Conservation (phyloP, 192 early-diverging fungal species). For the Phycomyces blakesleeanus region DNA sequence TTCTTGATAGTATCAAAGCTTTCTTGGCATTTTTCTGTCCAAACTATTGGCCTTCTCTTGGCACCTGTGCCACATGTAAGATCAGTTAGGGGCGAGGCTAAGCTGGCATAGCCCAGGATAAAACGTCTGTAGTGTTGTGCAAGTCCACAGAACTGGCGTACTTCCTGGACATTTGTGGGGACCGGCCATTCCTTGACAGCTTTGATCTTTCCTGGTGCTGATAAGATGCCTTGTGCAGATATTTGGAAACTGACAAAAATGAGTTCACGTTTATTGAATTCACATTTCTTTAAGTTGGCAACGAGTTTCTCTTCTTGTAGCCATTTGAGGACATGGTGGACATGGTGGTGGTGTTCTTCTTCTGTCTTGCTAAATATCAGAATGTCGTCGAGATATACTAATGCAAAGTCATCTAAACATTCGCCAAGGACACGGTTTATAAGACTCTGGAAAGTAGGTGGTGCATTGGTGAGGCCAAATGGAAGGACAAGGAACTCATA, state of each 20-base stretch:
- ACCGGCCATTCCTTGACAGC: slow-evolving; percentile 18
- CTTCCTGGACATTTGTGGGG: slow-evolving; percentile 9
- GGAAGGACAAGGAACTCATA: slow-evolving; percentile 24
- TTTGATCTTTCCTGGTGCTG: slow-evolving; percentile 23
- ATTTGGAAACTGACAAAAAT: slow-evolving; percentile 28
- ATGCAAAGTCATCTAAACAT: not conserved
- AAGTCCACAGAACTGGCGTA: slow-evolving; percentile 18
- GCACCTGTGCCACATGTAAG: not conserved
- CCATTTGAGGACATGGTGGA: slow-evolving; percentile 2
- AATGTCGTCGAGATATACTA: slow-evolving; percentile 48
- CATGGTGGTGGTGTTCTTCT: slow-evolving; percentile 35
- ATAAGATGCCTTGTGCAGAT: too few relatives aligned
- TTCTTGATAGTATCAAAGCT: slow-evolving; percentile 2
- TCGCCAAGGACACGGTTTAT: not conserved
- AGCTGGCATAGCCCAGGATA: slow-evolving; percentile 7
- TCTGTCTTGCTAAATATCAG: slow-evolving; percentile 27
- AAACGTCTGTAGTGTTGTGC: slow-evolving; percentile 25
- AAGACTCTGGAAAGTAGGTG: too few relatives aligned
- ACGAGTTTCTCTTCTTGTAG: slow-evolving; percentile 15
- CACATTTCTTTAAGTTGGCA: slow-evolving; percentile 17
- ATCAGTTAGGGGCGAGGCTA: slow-evolving; percentile 19
- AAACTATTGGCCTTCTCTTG: slow-evolving; percentile 8
- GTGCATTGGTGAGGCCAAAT: slow-evolving; percentile 26
- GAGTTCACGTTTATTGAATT: slow-evolving; percentile 1
- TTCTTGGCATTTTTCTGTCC: slow-evolving; percentile 3